Evolutionary conservation across 257 asterid species (phyloP).

Genomic region (Anisodus tanguticus): DNA sequence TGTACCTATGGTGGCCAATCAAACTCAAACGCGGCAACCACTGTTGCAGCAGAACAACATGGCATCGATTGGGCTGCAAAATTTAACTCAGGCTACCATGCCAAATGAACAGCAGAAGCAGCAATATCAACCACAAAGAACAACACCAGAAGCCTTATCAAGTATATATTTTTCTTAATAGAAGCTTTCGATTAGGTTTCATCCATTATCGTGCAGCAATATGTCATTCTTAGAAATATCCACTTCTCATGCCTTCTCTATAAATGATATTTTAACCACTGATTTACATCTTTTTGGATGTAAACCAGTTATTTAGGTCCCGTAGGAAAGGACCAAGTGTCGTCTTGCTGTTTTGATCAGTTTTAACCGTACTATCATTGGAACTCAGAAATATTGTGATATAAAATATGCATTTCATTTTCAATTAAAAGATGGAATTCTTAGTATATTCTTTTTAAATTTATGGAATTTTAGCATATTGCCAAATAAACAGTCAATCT

Average conservation of each 20-base stretch:
- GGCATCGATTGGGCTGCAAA: slow-evolving; percentile 64
- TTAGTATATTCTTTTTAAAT: too few relatives aligned
- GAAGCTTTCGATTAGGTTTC: not conserved
- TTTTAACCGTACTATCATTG: not conserved
- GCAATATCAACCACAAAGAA: slow-evolving; percentile 70
- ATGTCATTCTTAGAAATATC: not conserved
- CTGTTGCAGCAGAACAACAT: slow-evolving; percentile 62
- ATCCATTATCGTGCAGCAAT: not conserved
- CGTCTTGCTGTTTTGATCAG: not conserved
- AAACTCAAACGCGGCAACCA: slow-evolving; percentile 76
- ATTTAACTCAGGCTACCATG: slow-evolving; percentile 46
- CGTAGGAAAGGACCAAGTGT: not conserved
- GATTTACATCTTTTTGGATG: not conserved
- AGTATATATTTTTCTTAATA: slow-evolving; percentile 51
- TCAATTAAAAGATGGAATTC: not conserved
- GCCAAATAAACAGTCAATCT: not conserved
- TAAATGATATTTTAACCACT: not conserved
- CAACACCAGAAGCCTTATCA: slow-evolving; percentile 65
- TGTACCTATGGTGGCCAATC: slow-evolving; percentile 63
- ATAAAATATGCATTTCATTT: not conserved
- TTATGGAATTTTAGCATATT: not conserved
- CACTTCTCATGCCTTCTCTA: not conserved
- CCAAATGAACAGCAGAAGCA: slow-evolving; percentile 83
- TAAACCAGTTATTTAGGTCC: not conserved
- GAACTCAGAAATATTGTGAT: not conserved